A percentile compares a stretch with the other conserved stretches of the same genome.
These are phyloP conservation scores for Iberis pinnata DNA, from an alignment of 345 rosid species.

Conservation along the genomic window DNA sequence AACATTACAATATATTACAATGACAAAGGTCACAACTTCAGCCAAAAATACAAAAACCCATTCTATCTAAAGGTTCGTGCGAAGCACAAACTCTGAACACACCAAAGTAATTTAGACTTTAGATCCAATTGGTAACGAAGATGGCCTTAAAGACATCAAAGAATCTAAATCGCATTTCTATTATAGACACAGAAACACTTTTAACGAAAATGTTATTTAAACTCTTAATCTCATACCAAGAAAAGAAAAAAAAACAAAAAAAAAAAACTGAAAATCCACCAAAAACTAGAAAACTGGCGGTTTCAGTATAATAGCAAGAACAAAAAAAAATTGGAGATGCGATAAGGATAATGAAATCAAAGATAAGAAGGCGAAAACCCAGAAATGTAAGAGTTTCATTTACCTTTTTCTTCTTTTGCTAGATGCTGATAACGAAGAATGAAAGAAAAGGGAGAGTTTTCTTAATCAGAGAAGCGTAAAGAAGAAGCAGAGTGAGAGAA, in stretches of 20 bases:
- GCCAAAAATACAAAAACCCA: neutral
- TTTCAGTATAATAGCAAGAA: too few relatives aligned
- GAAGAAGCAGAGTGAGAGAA: constrained; percentile 18
- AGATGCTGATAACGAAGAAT: neutral
- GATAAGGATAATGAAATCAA: neutral
- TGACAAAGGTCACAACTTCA: neutral
- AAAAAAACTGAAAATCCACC: too few relatives aligned
- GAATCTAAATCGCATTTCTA: too few relatives aligned
- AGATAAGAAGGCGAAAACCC: neutral
- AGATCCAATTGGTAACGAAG: constrained; percentile 9
- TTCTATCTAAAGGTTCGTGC: neutral
- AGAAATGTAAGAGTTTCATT: neutral
- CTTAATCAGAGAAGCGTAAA: constrained; percentile 18
- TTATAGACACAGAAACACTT: too few relatives aligned
- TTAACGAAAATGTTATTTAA: neutral
- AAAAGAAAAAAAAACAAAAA: neutral
- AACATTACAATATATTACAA: neutral
- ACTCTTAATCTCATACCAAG: neutral
- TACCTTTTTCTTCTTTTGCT: neutral
- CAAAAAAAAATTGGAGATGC: too few relatives aligned
- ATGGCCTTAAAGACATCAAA: too few relatives aligned
- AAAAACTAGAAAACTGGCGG: too few relatives aligned
- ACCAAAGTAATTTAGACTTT: neutral
- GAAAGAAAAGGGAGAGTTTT: neutral
- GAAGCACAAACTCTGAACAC: neutral